Base-by-base conservation (phyloP, 768 basidiomycete genomes). In the Daedaleopsis nitida region DNA sequence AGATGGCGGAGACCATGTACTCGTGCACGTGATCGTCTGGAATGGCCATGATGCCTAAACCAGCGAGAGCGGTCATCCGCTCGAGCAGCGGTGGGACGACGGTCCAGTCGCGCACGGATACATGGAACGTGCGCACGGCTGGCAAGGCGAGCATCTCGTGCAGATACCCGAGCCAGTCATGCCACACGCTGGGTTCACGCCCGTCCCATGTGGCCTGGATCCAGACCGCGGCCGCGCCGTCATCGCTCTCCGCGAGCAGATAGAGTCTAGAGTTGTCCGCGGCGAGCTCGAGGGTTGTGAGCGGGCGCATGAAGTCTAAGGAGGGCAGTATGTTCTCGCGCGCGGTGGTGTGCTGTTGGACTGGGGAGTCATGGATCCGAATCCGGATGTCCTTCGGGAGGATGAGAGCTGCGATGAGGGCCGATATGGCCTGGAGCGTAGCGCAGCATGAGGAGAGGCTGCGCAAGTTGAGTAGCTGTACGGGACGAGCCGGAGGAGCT, bases 281-380 rank as follows among this genome's bases (percentile, higher is more conserved):
- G 14, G 54, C 54, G 43, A 55, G 43, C 42, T 55, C 43, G 39
- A 55, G 54, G 13, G 43, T 19, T 3, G 54, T 32, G 23, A 55
- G 21, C 14, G 54, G 39, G 1, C 17, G 16, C 42, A 55, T 16
- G 54, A 55, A 55, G 44, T 9, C 17, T 7, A 55, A 23, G 3
- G 54, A 34, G 4, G 54, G 44, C 9, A 55, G 54, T 2, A 32
- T 1, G 27, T 55, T 55, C 6, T 55, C 54, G 13, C 27, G n/a
- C n/a, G 35, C 43, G 43, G 21, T 32, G 23, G 54, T 55, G 44
- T 55, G 54, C 11, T 21, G 13, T 21, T 55, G 43, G 6, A 55
- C 54, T 17, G 39, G 35, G n/a, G 43, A 42, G 27, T 24, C 42
- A 21, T 55, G 54, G 23, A 55, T 45, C 7, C 54, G 54, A 4